Conservation (phyloP, 768 basidiomycete species). For the Lyophyllum shimeji region DNA sequence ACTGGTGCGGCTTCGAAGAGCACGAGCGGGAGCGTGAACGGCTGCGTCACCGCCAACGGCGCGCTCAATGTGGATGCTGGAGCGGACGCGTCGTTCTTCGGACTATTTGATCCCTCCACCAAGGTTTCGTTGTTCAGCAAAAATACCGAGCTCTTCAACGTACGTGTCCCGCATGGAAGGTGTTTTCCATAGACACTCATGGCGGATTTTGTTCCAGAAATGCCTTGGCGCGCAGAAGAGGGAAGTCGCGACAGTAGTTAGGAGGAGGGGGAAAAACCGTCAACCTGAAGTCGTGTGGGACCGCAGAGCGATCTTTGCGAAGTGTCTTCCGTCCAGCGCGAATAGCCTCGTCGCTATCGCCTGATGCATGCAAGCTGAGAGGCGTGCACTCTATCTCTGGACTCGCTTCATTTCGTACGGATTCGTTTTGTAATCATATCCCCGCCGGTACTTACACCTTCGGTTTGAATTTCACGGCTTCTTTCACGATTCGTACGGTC, state of each 20-base stretch:
- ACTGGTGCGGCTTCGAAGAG: neutral
- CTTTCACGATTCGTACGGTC: neutral
- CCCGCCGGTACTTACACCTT: too few relatives aligned
- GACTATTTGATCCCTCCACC: conserved; percentile 33
- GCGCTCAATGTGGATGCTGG: conserved; percentile 38
- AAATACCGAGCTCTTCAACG: conserved; percentile 38
- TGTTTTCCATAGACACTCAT: neutral
- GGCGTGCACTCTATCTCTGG: too few relatives aligned
- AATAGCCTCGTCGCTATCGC: neutral
- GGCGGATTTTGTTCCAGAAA: neutral
- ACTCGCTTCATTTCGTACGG: too few relatives aligned
- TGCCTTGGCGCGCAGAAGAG: conserved; percentile 2
- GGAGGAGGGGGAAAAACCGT: neutral
- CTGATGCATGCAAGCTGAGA: too few relatives aligned
- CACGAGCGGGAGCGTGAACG: conserved; percentile 15
- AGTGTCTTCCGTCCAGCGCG: neutral
- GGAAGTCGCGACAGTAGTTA: neutral
- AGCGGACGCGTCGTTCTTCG: conserved; percentile 39
- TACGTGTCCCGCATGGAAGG: conserved; percentile 10
- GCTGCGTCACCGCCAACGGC: conserved; percentile 35
- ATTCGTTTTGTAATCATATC: too few relatives aligned
- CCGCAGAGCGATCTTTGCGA: neutral
- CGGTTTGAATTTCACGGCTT: neutral
- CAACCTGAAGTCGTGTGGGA: neutral
- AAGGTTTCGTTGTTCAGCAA: conserved; percentile 34